These are phyloP conservation scores for Fusarium azukiicola DNA, from an alignment of 2,329 filamentous ascomycete genomes.

Conservation along the genomic window DNA sequence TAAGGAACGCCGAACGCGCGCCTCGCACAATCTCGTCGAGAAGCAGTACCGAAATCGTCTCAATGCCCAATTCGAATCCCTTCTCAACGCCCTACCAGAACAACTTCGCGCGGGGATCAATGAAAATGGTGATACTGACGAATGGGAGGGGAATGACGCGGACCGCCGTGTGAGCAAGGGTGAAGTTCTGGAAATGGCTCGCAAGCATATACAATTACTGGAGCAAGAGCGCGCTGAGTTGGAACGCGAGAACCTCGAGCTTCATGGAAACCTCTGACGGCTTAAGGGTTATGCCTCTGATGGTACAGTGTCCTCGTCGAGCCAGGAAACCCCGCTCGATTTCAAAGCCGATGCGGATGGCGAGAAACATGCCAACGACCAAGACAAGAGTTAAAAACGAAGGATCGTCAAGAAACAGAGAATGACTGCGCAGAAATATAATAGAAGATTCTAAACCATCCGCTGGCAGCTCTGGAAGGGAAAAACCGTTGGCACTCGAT, in stretches of 20 bases:
- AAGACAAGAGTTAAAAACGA: too few relatives aligned
- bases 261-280: slow-evolving; percentile 49
- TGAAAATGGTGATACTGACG: slow-evolving; percentile 27
- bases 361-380: too few relatives aligned
- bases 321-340: slow-evolving; percentile 42
- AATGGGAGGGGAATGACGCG: slow-evolving; percentile 49
- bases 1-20: slow-evolving; percentile 55
- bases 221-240: slow-evolving; percentile 50
- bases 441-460: too few relatives aligned
- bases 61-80: slow-evolving; percentile 54
- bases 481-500: too few relatives aligned
- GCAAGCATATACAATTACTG: slow-evolving; percentile 52
- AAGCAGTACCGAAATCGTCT: slow-evolving; percentile 55
- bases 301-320: slow-evolving; percentile 25
- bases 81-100: slow-evolving; percentile 49
- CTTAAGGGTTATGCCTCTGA: slow-evolving; percentile 45
- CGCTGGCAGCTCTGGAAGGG: too few relatives aligned
- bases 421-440: too few relatives aligned
- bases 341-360: slow-evolving; percentile 34
- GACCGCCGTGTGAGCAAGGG: slow-evolving; percentile 54
- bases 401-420: too few relatives aligned
- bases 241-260: slow-evolving; percentile 51
- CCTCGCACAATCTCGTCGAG: slow-evolving; percentile 55
- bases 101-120: slow-evolving; percentile 41
- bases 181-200: slow-evolving; percentile 55